Conservation (phyloP, 2,329 filamentous ascomycete genomes). For the Trichoderma citrinoviride region DNA sequence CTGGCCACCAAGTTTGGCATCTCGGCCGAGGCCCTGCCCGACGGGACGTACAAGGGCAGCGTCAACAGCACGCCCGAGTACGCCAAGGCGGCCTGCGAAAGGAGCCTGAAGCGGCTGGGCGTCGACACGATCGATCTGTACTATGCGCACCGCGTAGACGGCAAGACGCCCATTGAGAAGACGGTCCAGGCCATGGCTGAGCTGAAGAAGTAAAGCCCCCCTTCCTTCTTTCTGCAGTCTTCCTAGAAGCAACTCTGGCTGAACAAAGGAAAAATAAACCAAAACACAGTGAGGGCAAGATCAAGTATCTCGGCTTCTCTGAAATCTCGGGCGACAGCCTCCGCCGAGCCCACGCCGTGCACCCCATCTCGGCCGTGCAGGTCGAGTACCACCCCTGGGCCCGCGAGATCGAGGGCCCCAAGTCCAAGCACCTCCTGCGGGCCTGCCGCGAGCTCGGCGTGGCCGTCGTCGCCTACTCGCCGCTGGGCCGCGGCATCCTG, state of each 20-base stretch:
- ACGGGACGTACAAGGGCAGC: not conserved
- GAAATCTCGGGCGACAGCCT: conserved; percentile 51
- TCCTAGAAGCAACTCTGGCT: not conserved
- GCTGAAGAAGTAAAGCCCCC: conserved; percentile 37
- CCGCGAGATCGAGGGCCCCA: conserved; percentile 56
- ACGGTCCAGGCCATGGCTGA: conserved; percentile 50
- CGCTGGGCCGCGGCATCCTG: conserved; percentile 58
- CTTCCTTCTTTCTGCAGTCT: too few species aligned
- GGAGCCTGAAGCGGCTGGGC: conserved; percentile 47
- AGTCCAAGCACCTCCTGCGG: conserved; percentile 45
- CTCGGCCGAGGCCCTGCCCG: conserved; percentile 20
- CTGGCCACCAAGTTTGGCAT: conserved; percentile 43
- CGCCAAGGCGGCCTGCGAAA: conserved; percentile 25
- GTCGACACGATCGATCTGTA: conserved; percentile 55
- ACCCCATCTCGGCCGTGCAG: conserved; percentile 51
- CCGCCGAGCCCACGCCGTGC: conserved; percentile 49
- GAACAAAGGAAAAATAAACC: not conserved
- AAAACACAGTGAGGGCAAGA: conserved; percentile 48
- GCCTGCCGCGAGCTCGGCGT: conserved; percentile 58
- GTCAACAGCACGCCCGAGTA: conserved; percentile 23
- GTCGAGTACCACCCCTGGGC: conserved; percentile 54
- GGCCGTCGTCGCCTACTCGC: conserved; percentile 56
- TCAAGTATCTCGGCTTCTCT: conserved; percentile 55
- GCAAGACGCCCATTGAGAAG: conserved; percentile 47
- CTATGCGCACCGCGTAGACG: conserved; percentile 52